Conservation (phyloP, 2,329 filamentous ascomycete genomes). For the Pseudopithomyces chartarum region DNA sequence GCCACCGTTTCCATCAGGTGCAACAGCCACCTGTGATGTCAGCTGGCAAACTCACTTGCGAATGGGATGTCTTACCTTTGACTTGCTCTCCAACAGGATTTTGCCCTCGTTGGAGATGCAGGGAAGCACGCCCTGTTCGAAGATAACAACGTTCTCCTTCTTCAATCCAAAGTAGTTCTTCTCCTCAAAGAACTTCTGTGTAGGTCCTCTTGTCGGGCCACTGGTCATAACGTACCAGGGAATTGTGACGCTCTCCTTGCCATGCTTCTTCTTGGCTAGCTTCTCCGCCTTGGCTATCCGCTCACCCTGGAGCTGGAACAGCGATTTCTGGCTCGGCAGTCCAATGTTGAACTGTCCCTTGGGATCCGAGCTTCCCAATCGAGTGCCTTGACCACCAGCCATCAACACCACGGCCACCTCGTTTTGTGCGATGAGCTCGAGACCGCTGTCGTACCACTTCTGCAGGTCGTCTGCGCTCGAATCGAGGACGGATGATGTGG, state of each 20-base stretch:
- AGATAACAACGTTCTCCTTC: slow-evolving; percentile 85
- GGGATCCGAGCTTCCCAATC: slow-evolving; percentile 89
- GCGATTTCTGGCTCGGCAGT: slow-evolving; percentile 86
- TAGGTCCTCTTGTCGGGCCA: slow-evolving; percentile 87
- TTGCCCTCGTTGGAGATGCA: slow-evolving; percentile 98
- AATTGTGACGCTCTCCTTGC: slow-evolving; percentile 64
- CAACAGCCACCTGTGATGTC: slow-evolving; percentile 73
- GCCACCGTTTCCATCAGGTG: slow-evolving; percentile 95
- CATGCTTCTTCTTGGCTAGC: slow-evolving; percentile 74
- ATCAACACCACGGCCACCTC: slow-evolving; percentile 88
- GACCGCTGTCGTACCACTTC: slow-evolving; percentile 77
- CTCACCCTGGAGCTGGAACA: slow-evolving; percentile 98
- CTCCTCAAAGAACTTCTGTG: slow-evolving; percentile 90
- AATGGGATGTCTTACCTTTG: slow-evolving; percentile 59
- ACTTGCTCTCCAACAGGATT: slow-evolving; percentile 90
- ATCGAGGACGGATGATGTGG: slow-evolving; percentile 89
- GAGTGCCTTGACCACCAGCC: slow-evolving; percentile 95
- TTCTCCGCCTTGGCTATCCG: slow-evolving; percentile 85
- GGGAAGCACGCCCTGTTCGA: slow-evolving; percentile 94
- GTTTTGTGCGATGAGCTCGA: slow-evolving; percentile 69
- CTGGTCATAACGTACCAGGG: slow-evolving; percentile 99
- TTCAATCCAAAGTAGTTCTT: slow-evolving; percentile 89
- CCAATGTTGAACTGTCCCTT: slow-evolving; percentile 99
- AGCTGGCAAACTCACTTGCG: slow-evolving; percentile 9
- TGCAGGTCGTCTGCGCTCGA: slow-evolving; percentile 78